Percentiles rank a stretch among this genome's conserved stretches.
These are phyloP conservation scores for Chrysanthemum seticuspe DNA, from an alignment of 129 eudicot species.

Conservation along the genomic window DNA sequence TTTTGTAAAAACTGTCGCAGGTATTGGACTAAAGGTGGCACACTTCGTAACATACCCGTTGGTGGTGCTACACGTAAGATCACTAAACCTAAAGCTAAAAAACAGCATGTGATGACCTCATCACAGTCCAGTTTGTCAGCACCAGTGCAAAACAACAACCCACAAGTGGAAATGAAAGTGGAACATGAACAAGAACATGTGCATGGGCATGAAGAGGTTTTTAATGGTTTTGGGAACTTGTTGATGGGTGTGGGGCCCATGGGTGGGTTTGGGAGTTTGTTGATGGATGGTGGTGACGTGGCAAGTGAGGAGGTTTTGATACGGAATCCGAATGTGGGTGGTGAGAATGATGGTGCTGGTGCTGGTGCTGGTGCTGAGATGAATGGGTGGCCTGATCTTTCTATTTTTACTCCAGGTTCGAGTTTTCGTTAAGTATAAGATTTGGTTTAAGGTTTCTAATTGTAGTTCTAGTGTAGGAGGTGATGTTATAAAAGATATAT, in stretches of 20 bases:
- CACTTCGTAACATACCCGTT: constrained; percentile 70
- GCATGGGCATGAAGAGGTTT: constrained; percentile 2
- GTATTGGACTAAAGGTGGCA: constrained; percentile 90
- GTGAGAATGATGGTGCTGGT: constrained; percentile 13
- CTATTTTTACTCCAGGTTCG: constrained; percentile 71
- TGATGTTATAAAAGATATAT: constrained; percentile 6
- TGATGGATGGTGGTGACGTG: constrained; percentile 37
- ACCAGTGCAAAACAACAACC: neutral
- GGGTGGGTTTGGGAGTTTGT: constrained; percentile 57
- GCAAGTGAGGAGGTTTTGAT: constrained; percentile 29
- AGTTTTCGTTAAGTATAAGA: constrained; percentile 40
- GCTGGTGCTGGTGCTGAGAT: too few species aligned
- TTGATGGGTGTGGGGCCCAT: constrained; percentile 32
- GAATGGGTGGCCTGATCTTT: constrained; percentile 63
- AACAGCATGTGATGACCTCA: neutral
- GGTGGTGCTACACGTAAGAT: constrained; percentile 70
- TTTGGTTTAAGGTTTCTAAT: neutral
- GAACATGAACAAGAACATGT: neutral
- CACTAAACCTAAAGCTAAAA: constrained; percentile 46
- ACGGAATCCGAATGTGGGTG: constrained; percentile 31
- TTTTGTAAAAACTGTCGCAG: constrained; percentile 67
- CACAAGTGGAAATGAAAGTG: neutral
- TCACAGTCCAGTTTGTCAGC: neutral
- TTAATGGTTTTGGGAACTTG: constrained; percentile 40
- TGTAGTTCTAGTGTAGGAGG: constrained; percentile 7